Base-by-base conservation (phyloP, 352 stramenopile species). In the Phytophthora cryptogea region DNA sequence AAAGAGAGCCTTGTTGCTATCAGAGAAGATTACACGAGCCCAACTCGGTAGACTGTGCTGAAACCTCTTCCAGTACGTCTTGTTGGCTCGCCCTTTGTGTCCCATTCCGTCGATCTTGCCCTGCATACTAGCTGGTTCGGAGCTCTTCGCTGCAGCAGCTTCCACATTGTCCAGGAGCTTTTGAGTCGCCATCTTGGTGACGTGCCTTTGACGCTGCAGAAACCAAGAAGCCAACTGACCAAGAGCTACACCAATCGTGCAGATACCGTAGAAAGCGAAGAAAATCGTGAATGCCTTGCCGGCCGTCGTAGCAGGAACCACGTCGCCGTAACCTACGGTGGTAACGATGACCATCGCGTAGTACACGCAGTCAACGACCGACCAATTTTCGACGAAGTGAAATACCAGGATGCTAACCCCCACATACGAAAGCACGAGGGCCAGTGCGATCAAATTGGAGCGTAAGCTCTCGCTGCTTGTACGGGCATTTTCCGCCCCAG, bases 311-410 rank as follows among this genome's bases (percentile, higher is more conserved):
- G 74, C 44, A 3, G 90, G 87, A 13, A 69, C 60, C 13, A 95
- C 75, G 62, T 96, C 89, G 16, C 84, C 89, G 59, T 95, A 98
- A 4, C 89, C 90, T 30, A 96, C 87, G 1, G 86, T 97, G 7
- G 92, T 97, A n/a, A 98, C 73, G 36, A 95, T 97, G 8, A 97
- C 90, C 66, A 97, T 90, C 28, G 80, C 77, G 71, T 95, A 98
- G 61, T 98, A 98, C 20, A 98, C 63, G 30, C 82, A 86, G 70
- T 97, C 92, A 0, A 97, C 59, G 13, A 88, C 57, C 0, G 60
- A 68, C 80, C 80, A 89, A 8, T 70, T 27, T 49, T 89, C 80
- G 14, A 83, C 54, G 44, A 66, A 83, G 60, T 88, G 74, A 41
- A 79, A 89, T 5, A 83, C 79, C 4, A 88, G 35, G 31, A 88